Evolutionary conservation across 2,329 filamentous ascomycete species (phyloP), one percentile per base, ranked within the genome.

Genomic region (Cucurbitaria berberidis): DNA sequence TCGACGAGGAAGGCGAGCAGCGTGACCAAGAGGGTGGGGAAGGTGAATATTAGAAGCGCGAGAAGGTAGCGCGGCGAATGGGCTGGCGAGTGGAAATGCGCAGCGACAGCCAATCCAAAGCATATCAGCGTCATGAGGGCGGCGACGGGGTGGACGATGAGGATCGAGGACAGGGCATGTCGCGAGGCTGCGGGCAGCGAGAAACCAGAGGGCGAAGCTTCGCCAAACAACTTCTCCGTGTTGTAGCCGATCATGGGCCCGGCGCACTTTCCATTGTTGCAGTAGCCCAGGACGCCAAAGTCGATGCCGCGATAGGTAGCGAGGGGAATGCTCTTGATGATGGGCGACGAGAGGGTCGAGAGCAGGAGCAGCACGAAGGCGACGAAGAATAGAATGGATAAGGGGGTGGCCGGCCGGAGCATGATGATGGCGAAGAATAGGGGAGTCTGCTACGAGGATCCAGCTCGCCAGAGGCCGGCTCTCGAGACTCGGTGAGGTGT

Each of bases 221-320:
- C 76, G 36, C 70, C 70, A 64, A 83, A 82, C 7, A 81, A 69
- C 48, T 73, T 75, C 66, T 83, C 81, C 82, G 88, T 88, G 70
- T 89, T 86, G 77, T 98, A 99, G 72, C 93, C 95, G 66, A 99
- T 84, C 71, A 88, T 84, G 60, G 93, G 85, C 35, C 81, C 79
- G 67, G 85, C 90, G 76, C 95, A 98, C 26, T 49, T 54, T 53
- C 76, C 69, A 34, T 77, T 80, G 60, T 86, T 82, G 76, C 95
- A 99, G 68, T 86, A 96, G 22, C 95, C 95, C 79, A 98, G 93
- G 43, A 98, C 93, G 43, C 95, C 95, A 80, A 96, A 97, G 63
- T 87, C 87, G 64, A 90, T 85, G 66, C 88, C 87, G 36, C 87
- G 78, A 70, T 87, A 93, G 46, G 85, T 87, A 32, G 90, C 93